These are phyloP conservation scores for Ogataea pini DNA, from an alignment of 805 yeast genomes.

Conservation along the genomic window DNA sequence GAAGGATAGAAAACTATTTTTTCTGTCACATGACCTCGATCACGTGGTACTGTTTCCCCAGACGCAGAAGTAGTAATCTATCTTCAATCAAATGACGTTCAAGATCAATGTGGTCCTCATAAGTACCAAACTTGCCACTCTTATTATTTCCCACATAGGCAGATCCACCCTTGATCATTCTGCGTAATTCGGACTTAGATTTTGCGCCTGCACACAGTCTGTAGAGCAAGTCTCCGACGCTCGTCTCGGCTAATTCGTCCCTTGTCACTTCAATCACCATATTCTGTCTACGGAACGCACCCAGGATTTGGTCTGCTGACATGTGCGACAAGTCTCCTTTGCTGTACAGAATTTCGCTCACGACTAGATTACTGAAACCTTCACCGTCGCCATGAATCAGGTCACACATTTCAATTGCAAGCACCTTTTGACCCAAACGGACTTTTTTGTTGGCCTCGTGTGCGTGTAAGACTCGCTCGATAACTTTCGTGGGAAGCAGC, in stretches of 20 bases:
- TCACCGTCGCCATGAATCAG: conserved; percentile 81
- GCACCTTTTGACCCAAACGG: conserved; percentile 69
- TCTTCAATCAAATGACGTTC: conserved; percentile 56
- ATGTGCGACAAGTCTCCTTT: conserved; percentile 35
- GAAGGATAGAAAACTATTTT: conserved; percentile 1
- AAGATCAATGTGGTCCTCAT: conserved; percentile 47
- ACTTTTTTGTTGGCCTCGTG: conserved; percentile 63
- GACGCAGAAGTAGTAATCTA: conserved; percentile 61
- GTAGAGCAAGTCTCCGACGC: conserved; percentile 55
- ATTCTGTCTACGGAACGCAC: conserved; percentile 59
- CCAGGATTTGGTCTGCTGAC: conserved; percentile 49
- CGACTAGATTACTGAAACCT: conserved; percentile 64
- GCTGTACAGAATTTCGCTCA: conserved; percentile 64
- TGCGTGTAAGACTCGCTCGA: conserved; percentile 49
- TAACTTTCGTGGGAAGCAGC: conserved; percentile 62
- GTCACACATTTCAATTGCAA: conserved; percentile 86
- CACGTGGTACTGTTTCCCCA: conserved; percentile 73
- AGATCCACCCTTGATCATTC: conserved; percentile 68
- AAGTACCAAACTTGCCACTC: conserved; percentile 45
- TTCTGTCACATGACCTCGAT: conserved; percentile 39
- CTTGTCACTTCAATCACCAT: conserved; percentile 44
- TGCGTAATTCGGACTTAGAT: conserved; percentile 36
- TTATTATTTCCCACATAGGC: conserved; percentile 68
- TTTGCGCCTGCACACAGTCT: conserved; percentile 49
- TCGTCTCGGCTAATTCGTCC: conserved; percentile 33